Base-by-base conservation (phyloP, 768 basidiomycete species). In the Tylopilus sp. region DNA sequence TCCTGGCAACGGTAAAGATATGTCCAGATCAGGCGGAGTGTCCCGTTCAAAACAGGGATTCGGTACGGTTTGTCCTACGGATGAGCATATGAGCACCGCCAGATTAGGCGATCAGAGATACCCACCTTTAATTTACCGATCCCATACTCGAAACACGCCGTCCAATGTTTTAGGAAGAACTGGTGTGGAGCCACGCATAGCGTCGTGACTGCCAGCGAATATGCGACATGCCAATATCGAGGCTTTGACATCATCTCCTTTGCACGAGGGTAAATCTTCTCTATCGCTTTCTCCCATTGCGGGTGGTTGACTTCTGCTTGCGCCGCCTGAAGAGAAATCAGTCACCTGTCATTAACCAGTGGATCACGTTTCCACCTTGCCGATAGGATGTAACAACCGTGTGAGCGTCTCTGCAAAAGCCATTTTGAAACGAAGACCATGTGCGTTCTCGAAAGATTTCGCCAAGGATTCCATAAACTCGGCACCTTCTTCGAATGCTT, bases 261-360 rank as follows among this genome's bases (percentile, higher is more conserved):
- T 3, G 89, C 88, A 64, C 87, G 90, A 3, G 88, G 87, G 65
- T 84, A 85, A 30, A 95, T 90, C 13, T 79, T 74, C 66, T 93
- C 87, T 28, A 94, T 88, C 0, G 94, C 93, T 66, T 91, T 92
- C 6, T 87, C 91, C 94, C 94, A 98, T 59, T 89, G 79, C 0
- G 94, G 94, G 68, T 95, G 88, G 62, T 97, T 97, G 45, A 95
- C 93, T 72, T 98, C 94, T 7, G 92, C 94, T 72, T 94, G 92
- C 0, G 92, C 95, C 34, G 88, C 95, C 89, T 94, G 45, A 53
- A 43, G 4, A 63, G 50, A 19, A 29, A 13, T 37, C 43, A 30
- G 25, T 55, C 22, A 30, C 16, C 6, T 25, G 31, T 24, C 24
- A 17, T 19, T 26, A 4, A 19, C 24, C 29, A 26, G 4, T 4